Base-by-base conservation (phyloP, 805 yeast genomes). In the Scheffersomyces spartinae region DNA sequence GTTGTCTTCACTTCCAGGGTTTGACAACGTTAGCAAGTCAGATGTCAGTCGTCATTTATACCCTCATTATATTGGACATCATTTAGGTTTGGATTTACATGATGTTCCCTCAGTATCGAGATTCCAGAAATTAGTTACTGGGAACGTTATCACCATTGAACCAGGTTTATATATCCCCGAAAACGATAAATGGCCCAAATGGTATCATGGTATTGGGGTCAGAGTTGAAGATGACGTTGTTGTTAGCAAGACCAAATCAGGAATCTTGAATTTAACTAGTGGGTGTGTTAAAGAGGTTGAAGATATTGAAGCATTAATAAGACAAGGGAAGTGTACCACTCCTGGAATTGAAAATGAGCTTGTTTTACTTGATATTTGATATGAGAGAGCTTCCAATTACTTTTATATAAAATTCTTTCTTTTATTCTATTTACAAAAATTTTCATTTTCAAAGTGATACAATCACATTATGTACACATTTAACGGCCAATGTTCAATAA, bases 51-150 rank as follows among this genome's bases (percentile, higher is more conserved):
- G 71, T 18, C 34, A 35, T 13, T 52, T 80, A 18, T 91, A 86
- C 45, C 97, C 97, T 0, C 99, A 91, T 49, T 85, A 82, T 46
- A 76, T 91, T 38, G 98, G 98, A 5, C 99, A 91, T 49, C 85
- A 91, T 43, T 59, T 91, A 19, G 99, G 99, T 0, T 55, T 91
- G 18, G 98, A 86, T 42, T 80, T 86, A 14, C 95, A 83, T 51
- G 95, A 83, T 44, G 62, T 73, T 18, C 93, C 94, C 4, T 49
- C 62, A 3, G 64, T 62, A 20, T 67, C 88, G 3, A 63, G 84
- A 34, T 58, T 56, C 28, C 61, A 64, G 13, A 55, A 55, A 17
- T 47, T 91, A 24, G 52, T 52, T 23, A 57, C 61, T 12, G 86
- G 86, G 13, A 93, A 84, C 45, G 96, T 88, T 4, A 62, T 91